Evolutionary conservation across 2,329 filamentous ascomycete species (phyloP), one percentile per base, ranked within the genome.

Genomic region (Scytalidium lignicola): DNA sequence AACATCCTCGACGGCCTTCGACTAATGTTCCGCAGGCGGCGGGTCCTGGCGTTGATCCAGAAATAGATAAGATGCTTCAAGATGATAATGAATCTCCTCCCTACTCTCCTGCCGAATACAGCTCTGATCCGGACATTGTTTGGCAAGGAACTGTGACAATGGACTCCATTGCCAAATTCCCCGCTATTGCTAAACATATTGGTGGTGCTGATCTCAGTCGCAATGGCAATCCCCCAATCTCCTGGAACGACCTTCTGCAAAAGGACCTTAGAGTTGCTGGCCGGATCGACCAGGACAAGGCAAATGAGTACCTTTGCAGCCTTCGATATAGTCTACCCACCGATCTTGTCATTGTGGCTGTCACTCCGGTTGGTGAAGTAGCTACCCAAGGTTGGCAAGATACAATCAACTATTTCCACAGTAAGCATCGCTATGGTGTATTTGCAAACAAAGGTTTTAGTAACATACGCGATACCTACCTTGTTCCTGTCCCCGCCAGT

Each of bases 291-390:
- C 83, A 89, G 57, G 79, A 86, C 51, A 86, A 86, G 55, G 93
- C 92, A 10, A 90, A 90, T 49, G 89, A 95, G 53, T 99, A 99
- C 61, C 82, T 99, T 0, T 93, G 90, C 63, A 84, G 89, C 45
- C 75, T 97, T 52, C 83, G 90, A 12, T 95, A 88, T 66, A 92
- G 86, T 63, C 79, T 80, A 46, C 83, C 83, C 45, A 91, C 88
- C 2, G 93, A 97, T 61, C 83, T 99, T 5, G 79, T 90, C 1
- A 87, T 97, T 19, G 80, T 95, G 18, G 82, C 83, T 41, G 70
- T 97, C 28, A 78, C 78, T 17, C 79, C 83, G 1, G 79, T 83
- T 1, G 81, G 85, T 19, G 74, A 83, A 3, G 72, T 73, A 1
- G 79, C 82, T 1, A 73, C 74, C 23, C 68, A 74, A 6, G 78